Percentiles rank a stretch among this genome's conserved stretches.
Evolutionary conservation across 2,329 filamentous ascomycete genomes (phyloP).

Genomic region (Blumeria graminis): DNA sequence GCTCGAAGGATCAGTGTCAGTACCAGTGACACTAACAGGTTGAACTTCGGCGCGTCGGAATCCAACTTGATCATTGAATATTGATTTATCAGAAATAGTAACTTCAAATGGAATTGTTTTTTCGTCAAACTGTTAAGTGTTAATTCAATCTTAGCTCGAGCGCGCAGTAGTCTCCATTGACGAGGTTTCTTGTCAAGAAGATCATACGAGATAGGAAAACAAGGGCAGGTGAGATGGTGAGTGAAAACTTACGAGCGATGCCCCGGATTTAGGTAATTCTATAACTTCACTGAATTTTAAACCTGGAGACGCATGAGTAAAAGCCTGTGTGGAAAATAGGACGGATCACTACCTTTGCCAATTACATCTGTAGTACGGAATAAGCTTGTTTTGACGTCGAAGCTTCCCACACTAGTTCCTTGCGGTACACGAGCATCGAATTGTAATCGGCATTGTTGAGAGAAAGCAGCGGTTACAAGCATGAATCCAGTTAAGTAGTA

Average conservation of each 20-base stretch:
- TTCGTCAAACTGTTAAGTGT: slow-evolving; percentile 7
- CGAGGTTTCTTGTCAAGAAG: not conserved
- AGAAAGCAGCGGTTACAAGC: slow-evolving; percentile 4
- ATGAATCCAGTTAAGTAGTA: slow-evolving; percentile 1
- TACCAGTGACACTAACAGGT: slow-evolving; percentile 24
- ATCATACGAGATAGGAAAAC: not conserved
- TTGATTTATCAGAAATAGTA: slow-evolving; percentile 23
- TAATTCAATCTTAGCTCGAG: not conserved
- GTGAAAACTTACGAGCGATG: slow-evolving; percentile 17
- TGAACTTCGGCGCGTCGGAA: slow-evolving; percentile 37
- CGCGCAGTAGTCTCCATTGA: not conserved
- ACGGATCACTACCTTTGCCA: slow-evolving; percentile 13
- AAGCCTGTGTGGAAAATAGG: not conserved
- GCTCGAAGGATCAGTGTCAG: slow-evolving; percentile 27
- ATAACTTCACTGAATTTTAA: slow-evolving; percentile 27
- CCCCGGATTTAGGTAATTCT: slow-evolving; percentile 20
- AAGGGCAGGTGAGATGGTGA: not conserved
- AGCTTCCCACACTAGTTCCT: slow-evolving; percentile 17
- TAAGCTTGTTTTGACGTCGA: slow-evolving; percentile 19
- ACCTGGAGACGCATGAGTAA: slow-evolving; percentile 12
- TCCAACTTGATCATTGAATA: slow-evolving; percentile 33
- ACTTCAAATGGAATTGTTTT: slow-evolving; percentile 6
- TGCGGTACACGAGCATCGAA: slow-evolving; percentile 24
- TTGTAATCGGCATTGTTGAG: slow-evolving; percentile 18
- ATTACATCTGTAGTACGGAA: slow-evolving; percentile 29